These are phyloP conservation scores for Fusarium continuum DNA, from an alignment of 2,329 filamentous ascomycete genomes.

Conservation along the genomic window DNA sequence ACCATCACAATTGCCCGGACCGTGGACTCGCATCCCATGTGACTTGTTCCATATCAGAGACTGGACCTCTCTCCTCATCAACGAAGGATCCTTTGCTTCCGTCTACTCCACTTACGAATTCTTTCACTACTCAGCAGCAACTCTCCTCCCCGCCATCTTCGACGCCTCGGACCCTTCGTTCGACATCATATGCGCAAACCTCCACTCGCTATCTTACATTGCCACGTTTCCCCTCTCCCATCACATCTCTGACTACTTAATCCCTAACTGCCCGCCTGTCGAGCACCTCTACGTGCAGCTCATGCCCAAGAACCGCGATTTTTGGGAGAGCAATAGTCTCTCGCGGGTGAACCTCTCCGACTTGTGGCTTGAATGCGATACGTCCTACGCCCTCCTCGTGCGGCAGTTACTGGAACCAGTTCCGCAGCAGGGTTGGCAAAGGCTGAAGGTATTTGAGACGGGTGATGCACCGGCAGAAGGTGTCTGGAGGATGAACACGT, in stretches of 20 bases:
- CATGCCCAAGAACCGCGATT: slow-evolving; percentile 50
- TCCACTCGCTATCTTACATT: slow-evolving; percentile 66
- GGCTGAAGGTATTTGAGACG: slow-evolving; percentile 59
- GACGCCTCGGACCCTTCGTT: slow-evolving; percentile 53
- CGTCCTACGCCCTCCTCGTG: slow-evolving; percentile 59
- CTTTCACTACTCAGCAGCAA: slow-evolving; percentile 70
- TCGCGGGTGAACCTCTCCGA: slow-evolving; percentile 54
- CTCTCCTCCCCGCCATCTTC: slow-evolving; percentile 64
- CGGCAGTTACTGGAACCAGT: slow-evolving; percentile 49
- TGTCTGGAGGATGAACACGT: slow-evolving; percentile 57
- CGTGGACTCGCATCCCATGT: slow-evolving; percentile 40
- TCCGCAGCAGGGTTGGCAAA: slow-evolving; percentile 48
- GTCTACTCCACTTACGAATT: slow-evolving; percentile 78
- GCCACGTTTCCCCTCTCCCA: slow-evolving; percentile 73
- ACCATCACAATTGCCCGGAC: slow-evolving; percentile 22
- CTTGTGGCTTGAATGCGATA: slow-evolving; percentile 64
- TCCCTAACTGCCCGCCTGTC: slow-evolving; percentile 59
- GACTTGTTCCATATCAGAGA: slow-evolving; percentile 66
- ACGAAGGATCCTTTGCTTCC: slow-evolving; percentile 78
- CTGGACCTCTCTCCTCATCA: slow-evolving; percentile 73
- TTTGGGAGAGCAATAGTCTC: slow-evolving; percentile 50
- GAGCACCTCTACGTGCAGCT: slow-evolving; percentile 64
- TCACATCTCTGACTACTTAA: slow-evolving; percentile 62
- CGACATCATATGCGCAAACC: slow-evolving; percentile 47
- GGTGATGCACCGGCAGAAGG: slow-evolving; percentile 58